Evolutionary conservation across 148 eudicot species (phyloP), one percentile per base, ranked within the genome.

Genomic region (Camellia granthamiana): DNA sequence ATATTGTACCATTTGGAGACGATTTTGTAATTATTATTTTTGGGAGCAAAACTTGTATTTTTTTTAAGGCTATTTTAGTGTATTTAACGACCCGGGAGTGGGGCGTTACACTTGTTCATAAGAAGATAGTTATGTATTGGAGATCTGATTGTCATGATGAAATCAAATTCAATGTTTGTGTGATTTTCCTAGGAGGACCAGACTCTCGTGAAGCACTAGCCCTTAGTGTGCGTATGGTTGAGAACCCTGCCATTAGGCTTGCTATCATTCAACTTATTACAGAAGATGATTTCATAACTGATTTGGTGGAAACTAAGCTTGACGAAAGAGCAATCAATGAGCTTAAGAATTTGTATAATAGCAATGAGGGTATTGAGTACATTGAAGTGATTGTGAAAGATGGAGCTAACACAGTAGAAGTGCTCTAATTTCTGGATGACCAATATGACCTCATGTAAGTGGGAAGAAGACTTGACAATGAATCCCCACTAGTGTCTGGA

Each of bases 121-220:
- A 69, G 30, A 42, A 43, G 7, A 77, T 77, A 43, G 49, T 63
- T 15, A 52, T 54, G 11, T 30, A 46, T 14, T 64, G 71, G 71
- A 77, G 60, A 65, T n/a, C 59, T 3, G 52, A 15, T 0, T 6
- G 64, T 9, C 23, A 38, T 2, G 21, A 51, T 3, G 51, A 42
- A 7, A 49, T 30, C 14, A 54, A 6, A 6, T 0, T 51, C 49
- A 56, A 55, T 38, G 21, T 67, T 0, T 68, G 74, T 6, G 55
- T 78, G 13, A 21, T 78, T 8, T 78, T 78, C 60, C 2, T 56
- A 16, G 75, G 81, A 15, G 75, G 81, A 6, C 65, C 74, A 2
- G 81, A 78, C 23, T 54, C 64, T 2, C 49, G 75, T 0, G 81
- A 79, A 46, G 81, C 81, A 1, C 59, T 79, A 21, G 60, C 81